Evolutionary conservation across 371 early-diverging fungal species (phyloP).

Genomic region (Mucor piriformis): DNA sequence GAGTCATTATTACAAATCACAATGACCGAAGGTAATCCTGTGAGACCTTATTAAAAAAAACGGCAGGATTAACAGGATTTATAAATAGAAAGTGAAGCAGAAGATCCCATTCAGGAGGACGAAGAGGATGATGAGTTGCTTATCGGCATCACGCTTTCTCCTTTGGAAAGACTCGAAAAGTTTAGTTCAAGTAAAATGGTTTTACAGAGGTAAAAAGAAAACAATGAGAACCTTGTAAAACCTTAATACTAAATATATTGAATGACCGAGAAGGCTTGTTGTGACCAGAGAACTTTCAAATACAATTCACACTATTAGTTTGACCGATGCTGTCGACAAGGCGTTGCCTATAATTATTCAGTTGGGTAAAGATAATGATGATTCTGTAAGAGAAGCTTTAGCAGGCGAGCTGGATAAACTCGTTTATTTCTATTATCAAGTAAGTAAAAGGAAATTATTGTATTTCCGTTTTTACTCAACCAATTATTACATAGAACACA

Average conservation of each 20-base stretch:
- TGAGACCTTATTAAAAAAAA: background rate
- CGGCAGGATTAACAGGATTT: background rate
- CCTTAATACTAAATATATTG: background rate
- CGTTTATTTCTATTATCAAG: conserved; percentile 40
- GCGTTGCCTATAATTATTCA: conserved; percentile 37
- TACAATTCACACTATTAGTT: conserved; percentile 25
- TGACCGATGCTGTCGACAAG: conserved; percentile 31
- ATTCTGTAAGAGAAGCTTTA: conserved; percentile 36
- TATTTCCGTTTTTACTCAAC: background rate
- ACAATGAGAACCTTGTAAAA: background rate
- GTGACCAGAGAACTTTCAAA: conserved; percentile 15
- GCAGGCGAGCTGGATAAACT: conserved; percentile 38
- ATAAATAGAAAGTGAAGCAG: background rate
- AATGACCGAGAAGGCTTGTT: conserved; percentile 13
- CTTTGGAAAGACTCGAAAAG: conserved; percentile 28
- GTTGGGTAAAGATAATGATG: conserved; percentile 42
- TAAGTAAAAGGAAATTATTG: conserved; percentile 5
- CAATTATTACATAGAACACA: conserved; percentile 1
- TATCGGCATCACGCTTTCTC: conserved; percentile 19
- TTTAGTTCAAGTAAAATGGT: conserved; percentile 31
- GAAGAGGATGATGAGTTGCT: conserved; percentile 26
- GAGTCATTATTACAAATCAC: background rate
- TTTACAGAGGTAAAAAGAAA: conserved; percentile 29
- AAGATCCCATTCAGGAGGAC: background rate
- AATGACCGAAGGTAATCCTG: background rate